phyloP scores from a whole-genome alignment of 1,284 basidiomycete genomes.

The Volvariella surrecta region DNA sequence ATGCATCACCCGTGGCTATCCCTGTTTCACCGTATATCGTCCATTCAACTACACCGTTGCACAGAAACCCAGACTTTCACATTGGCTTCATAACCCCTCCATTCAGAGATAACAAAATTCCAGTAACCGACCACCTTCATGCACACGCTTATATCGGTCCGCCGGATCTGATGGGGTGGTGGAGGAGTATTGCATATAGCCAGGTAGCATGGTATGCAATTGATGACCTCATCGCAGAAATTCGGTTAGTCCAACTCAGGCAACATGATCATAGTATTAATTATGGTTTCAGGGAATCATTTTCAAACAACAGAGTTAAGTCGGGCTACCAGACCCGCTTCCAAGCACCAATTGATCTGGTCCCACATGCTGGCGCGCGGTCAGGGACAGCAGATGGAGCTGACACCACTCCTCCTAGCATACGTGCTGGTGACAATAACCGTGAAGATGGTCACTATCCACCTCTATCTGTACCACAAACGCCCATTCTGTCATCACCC shows the following conservation, averaged over 20 bases:
- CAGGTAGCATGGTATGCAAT: slow-evolving; percentile 66
- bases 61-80: slow-evolving; percentile 30
- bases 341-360: slow-evolving; percentile 53
- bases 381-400: slow-evolving; percentile 54
- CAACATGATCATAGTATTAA: slow-evolving; percentile 4
- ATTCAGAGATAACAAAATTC: slow-evolving; percentile 66
- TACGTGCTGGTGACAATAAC: slow-evolving; percentile 37
- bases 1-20: slow-evolving; percentile 23
- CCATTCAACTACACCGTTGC: slow-evolving; percentile 20
- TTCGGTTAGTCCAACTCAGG: slow-evolving; percentile 40
- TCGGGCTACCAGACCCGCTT: slow-evolving; percentile 48
- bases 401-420: slow-evolving; percentile 47
- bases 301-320: slow-evolving; percentile 67
- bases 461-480: too few relatives aligned
- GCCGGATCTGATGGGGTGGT: slow-evolving; percentile 62
- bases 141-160: slow-evolving; percentile 62
- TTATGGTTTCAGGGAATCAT: slow-evolving; percentile 43
- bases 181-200: slow-evolving; percentile 57
- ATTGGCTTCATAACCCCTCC: slow-evolving; percentile 72
- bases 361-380: slow-evolving; percentile 60
- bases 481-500: not conserved
- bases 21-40: slow-evolving; percentile 19
- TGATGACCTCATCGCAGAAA: slow-evolving; percentile 72
- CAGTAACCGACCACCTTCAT: slow-evolving; percentile 70
- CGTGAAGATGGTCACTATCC: slow-evolving; percentile 28